Percentiles rank a stretch among this genome's conserved stretches.
Conservation (phyloP, 805 yeast species). For the Kluyveromyces wickerhamii region DNA sequence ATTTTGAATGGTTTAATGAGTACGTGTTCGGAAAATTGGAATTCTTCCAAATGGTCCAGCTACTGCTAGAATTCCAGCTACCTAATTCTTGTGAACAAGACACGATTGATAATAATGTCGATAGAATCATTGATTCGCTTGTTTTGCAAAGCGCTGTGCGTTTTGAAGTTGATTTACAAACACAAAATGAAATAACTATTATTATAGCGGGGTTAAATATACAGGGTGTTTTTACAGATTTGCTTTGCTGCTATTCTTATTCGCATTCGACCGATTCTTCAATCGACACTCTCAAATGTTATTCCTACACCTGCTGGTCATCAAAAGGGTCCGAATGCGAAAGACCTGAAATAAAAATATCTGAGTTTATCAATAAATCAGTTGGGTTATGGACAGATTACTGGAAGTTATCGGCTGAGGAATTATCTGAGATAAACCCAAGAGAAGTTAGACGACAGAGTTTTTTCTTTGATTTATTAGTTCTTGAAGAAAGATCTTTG, state of each 20-base stretch:
- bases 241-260: conserved; percentile 30
- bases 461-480: conserved; percentile 64
- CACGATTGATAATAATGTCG: conserved; percentile 42
- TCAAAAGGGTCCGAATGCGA: conserved; percentile 9
- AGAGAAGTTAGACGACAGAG: conserved; percentile 59
- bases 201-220: conserved; percentile 30
- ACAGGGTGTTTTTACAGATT: conserved; percentile 30
- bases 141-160: conserved; percentile 36
- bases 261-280: conserved; percentile 33
- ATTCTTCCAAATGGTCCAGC: conserved; percentile 44
- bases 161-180: conserved; percentile 25
- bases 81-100: conserved; percentile 43
- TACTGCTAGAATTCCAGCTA: conserved; percentile 42
- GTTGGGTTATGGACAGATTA: conserved; percentile 56
- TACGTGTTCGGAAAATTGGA: conserved; percentile 42
- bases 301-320: conserved; percentile 30
- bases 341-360: conserved; percentile 21
- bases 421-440: conserved; percentile 42
- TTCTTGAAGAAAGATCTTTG: conserved; percentile 62
- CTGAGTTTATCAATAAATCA: conserved; percentile 31
- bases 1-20: conserved; percentile 47
- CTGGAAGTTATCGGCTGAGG: conserved; percentile 54
- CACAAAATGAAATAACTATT: conserved; percentile 25
- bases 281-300: conserved; percentile 39
- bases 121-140: conserved; percentile 38